phyloP scores from a whole-genome alignment of 306 rosid species.

The Cucurbita argyrosperma region DNA sequence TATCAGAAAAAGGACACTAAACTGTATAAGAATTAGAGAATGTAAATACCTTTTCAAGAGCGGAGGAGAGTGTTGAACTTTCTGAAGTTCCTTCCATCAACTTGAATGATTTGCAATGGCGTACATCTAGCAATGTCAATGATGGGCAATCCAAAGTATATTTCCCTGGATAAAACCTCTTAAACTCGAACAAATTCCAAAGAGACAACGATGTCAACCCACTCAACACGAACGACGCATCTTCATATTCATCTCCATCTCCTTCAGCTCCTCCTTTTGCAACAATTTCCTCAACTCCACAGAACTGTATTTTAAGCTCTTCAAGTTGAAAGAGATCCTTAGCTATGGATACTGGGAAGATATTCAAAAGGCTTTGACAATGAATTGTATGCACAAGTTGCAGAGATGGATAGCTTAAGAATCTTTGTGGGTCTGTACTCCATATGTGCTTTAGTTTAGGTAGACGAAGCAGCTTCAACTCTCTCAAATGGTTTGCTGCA shows the following conservation, averaged over 20 bases:
- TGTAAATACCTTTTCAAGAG: neutral
- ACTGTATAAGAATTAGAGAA: neutral
- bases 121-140: neutral
- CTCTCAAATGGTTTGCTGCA: neutral
- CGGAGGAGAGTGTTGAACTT: neutral
- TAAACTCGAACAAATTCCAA: neutral
- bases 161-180: slow-evolving; percentile 3
- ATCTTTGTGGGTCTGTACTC: slow-evolving; percentile 8
- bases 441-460: slow-evolving; percentile 19
- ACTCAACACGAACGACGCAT: neutral
- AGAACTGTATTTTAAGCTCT: neutral
- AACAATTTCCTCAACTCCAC: slow-evolving; percentile 14
- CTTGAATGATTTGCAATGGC: slow-evolving; percentile 2
- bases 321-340: slow-evolving; percentile 3
- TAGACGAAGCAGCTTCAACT: slow-evolving; percentile 7
- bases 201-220: neutral
- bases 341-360: slow-evolving; percentile 11
- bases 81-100: neutral
- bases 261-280: neutral
- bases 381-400: neutral
- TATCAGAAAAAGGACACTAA: neutral
- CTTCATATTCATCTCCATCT: neutral
- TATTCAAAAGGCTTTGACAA: slow-evolving; percentile 9
- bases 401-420: slow-evolving; percentile 1
- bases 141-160: slow-evolving; percentile 8